Percentiles rank a stretch among this genome's conserved stretches.
These are phyloP conservation scores for Colletotrichum sansevieriae DNA, from an alignment of 2,329 filamentous ascomycete genomes.

Conservation along the genomic window DNA sequence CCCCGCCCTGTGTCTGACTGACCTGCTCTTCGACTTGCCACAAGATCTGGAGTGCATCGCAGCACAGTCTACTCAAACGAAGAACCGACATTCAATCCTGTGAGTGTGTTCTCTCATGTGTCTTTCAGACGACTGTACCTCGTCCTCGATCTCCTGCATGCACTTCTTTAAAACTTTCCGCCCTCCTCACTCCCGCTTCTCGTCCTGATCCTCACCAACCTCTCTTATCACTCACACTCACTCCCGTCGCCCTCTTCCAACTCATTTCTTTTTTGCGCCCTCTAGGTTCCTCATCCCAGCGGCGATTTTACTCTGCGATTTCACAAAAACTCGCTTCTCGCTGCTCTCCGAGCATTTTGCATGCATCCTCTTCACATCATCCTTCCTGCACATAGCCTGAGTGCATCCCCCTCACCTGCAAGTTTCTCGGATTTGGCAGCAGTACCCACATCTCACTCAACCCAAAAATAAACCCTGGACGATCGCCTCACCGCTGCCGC, in stretches of 20 bases:
- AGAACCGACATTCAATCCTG: slow-evolving; percentile 31
- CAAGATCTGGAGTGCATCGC: slow-evolving; percentile 42
- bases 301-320: not conserved
- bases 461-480: slow-evolving; percentile 41
- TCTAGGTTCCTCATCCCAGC: slow-evolving; percentile 15
- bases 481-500: slow-evolving; percentile 36
- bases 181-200: slow-evolving; percentile 32
- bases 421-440: slow-evolving; percentile 31
- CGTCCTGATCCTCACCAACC: slow-evolving; percentile 38
- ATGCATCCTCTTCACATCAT: slow-evolving; percentile 14
- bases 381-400: slow-evolving; percentile 13
- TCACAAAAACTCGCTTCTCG: slow-evolving; percentile 24
- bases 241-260: slow-evolving; percentile 35
- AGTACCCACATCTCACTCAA: slow-evolving; percentile 38
- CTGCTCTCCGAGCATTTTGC: slow-evolving; percentile 15
- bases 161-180: slow-evolving; percentile 40
- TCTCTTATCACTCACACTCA: slow-evolving; percentile 39
- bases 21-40: slow-evolving; percentile 35
- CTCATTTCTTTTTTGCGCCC: slow-evolving; percentile 29
- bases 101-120: slow-evolving; percentile 33
- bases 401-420: slow-evolving; percentile 27
- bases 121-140: not conserved
- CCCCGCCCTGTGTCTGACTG: slow-evolving; percentile 36
- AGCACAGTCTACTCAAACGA: slow-evolving; percentile 36
- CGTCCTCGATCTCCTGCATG: slow-evolving; percentile 34